Percentiles rank a stretch among this genome's conserved stretches.
phyloP scores from a whole-genome alignment of 768 basidiomycete species.

The Daedaleopsis sinensis region DNA sequence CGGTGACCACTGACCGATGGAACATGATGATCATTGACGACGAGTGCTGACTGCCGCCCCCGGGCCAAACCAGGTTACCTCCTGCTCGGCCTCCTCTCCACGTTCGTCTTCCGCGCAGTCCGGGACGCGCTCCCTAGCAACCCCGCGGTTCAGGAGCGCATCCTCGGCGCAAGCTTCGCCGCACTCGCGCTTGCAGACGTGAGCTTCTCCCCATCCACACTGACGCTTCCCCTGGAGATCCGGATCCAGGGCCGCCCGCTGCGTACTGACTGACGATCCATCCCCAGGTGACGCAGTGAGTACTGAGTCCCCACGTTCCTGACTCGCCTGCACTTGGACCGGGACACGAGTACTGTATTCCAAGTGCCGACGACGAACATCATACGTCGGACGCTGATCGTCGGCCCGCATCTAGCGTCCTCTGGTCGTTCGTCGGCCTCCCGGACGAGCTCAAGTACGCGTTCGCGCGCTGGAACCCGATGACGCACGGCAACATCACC shows the following conservation, averaged over 20 bases:
- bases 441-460: constrained; percentile 57
- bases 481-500: constrained; percentile 79
- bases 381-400: no score
- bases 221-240: no score
- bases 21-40: not conserved
- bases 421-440: constrained; percentile 56
- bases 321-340: no score
- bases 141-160: constrained; percentile 65
- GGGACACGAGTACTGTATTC: no score
- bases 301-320: not conserved
- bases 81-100: constrained; percentile 64
- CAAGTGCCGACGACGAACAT: not conserved
- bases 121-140: constrained; percentile 60
- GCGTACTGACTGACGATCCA: not conserved
- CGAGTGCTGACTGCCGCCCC: not conserved
- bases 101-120: constrained; percentile 67
- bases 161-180: constrained; percentile 62
- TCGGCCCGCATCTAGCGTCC: constrained; percentile 45
- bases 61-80: constrained; percentile 58
- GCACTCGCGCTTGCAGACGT: constrained; percentile 76
- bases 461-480: constrained; percentile 63
- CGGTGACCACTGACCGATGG: not conserved
- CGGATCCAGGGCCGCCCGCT: no score
- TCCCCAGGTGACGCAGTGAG: constrained; percentile 61
- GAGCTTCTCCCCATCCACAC: no score